A percentile compares a stretch with the other conserved stretches of the same genome.
Evolutionary conservation across 108 stramenopile species (phyloP).

Genomic region (Stephanodiscus triporus): DNA sequence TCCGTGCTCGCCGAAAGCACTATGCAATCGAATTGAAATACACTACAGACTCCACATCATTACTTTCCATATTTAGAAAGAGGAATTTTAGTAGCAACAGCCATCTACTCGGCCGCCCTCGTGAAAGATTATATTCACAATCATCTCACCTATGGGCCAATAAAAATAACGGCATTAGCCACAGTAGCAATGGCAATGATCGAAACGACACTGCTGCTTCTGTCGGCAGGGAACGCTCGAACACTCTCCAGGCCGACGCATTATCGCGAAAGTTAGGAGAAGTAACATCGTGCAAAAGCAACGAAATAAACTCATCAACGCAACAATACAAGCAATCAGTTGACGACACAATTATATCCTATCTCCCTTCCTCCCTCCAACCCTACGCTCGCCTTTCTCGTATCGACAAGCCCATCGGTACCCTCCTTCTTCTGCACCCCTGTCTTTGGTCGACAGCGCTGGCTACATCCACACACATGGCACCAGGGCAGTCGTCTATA

Average conservation of each 20-base stretch:
- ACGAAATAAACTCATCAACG: background rate
- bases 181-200: background rate
- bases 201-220: background rate
- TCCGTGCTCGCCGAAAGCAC: background rate
- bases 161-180: background rate
- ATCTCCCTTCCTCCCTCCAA: conserved; percentile 46
- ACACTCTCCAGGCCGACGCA: too few relatives aligned
- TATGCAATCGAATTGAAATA: background rate
- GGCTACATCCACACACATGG: conserved; percentile 46
- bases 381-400: conserved; percentile 84
- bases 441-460: conserved; percentile 83
- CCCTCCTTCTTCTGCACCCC: conserved; percentile 84
- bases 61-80: background rate
- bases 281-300: background rate
- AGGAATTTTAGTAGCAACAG: background rate
- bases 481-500: background rate
- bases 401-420: conserved; percentile 89
- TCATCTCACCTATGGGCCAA: background rate
- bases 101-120: background rate
- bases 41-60: background rate
- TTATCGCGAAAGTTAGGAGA: background rate
- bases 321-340: conserved; percentile 7
- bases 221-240: too few relatives aligned
- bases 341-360: conserved; percentile 40
- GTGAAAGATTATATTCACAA: background rate